Evolutionary conservation across 2,329 filamentous ascomycete species (phyloP), one percentile per base, ranked within the genome.

Genomic region (Cordyceps cicadae): DNA sequence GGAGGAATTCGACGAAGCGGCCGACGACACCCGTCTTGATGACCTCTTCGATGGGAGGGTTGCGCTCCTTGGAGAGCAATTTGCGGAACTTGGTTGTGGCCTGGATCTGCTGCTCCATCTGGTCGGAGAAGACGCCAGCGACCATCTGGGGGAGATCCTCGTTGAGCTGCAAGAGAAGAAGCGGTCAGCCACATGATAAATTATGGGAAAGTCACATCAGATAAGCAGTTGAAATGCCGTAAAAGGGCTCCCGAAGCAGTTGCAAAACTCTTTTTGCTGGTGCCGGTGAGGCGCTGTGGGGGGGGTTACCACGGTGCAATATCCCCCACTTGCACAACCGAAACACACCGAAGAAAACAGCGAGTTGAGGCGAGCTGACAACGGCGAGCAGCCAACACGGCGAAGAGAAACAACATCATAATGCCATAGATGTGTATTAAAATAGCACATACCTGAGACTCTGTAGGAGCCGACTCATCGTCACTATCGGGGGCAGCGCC

Each of bases 131-230:
- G 71, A 99, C 94, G 64, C 94, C 94, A 72, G 89, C 84, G 64
- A 97, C 94, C 94, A 99, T 99, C 79, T 94, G 87, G 69, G 94
- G 94, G 68, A 99, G 91, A 74, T 99, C 94, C 77, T 97, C 92
- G 74, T 94, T 96, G 74, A 99, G 83, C 94, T 99, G 72, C 45
- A 52, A 39, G 7, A 45, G 29, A 39, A 17, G 11, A 21, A 15
- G 19, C 24, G 9, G 50, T 60, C 21, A 60, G 58, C 58, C 5
- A 41, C 50, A 54, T 54, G 26, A 26, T 24, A 34, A 1, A 8
- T 24, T 5, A 17, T 46, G 14, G n/a, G 5, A 26, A 32, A 12
- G 7, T 9, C 14, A 34, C 12, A 37, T 5, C 11, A 24, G 37
- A 43, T 51, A n/a, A 45, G 37, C 17, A 32, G 17, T 19, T 15